These are phyloP conservation scores for Cyamopsis tetragonoloba DNA, from an alignment of 306 rosid species.

Conservation along the genomic window DNA sequence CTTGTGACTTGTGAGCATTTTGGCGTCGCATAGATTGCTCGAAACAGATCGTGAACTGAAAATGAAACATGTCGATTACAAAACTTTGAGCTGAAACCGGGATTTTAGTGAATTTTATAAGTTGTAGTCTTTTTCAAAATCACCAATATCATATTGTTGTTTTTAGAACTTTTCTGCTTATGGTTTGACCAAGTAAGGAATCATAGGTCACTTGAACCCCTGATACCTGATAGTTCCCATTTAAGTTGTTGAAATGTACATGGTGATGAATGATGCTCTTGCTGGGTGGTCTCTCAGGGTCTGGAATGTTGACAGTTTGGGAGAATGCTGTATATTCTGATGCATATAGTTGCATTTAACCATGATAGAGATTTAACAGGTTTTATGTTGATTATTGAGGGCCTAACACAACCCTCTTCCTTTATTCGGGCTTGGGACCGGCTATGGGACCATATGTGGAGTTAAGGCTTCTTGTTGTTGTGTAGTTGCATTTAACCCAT, in stretches of 20 bases:
- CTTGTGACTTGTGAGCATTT: no score
- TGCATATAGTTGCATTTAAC: background rate
- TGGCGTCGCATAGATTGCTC: slow-evolving; percentile 6
- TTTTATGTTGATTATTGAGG: no score
- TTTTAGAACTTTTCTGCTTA: background rate
- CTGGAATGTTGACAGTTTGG: background rate
- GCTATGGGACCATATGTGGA: no score
- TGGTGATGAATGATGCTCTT: slow-evolving; percentile 1
- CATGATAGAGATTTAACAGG: no score
- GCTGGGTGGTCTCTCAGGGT: background rate
- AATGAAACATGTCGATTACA: background rate
- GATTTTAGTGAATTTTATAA: background rate
- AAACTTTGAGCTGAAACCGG: background rate
- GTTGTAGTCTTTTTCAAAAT: background rate
- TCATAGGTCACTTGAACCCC: background rate
- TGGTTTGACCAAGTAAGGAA: background rate
- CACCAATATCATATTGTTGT: background rate
- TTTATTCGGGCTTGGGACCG: no score
- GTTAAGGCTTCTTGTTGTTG: no score
- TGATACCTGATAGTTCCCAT: background rate
- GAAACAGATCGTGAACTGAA: background rate
- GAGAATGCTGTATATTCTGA: background rate
- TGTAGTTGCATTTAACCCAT: background rate
- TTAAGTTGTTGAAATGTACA: background rate
- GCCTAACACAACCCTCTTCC: no score